Evolutionary conservation across 257 asterid species (phyloP).

Genomic region (Solanum appendiculatum): DNA sequence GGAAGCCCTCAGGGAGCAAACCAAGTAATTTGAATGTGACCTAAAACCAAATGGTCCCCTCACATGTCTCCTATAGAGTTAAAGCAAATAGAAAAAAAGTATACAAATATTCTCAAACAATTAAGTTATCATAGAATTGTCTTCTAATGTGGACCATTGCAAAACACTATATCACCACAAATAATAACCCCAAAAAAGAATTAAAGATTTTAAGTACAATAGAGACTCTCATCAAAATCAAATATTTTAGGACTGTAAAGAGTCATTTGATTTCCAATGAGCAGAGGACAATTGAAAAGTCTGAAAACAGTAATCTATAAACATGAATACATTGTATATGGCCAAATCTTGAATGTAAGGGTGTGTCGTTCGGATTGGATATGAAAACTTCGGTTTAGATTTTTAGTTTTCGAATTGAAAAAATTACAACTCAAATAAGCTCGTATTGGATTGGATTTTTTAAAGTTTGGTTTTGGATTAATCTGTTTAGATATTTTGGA

Average conservation of each 20-base stretch:
- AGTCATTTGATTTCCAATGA: background rate
- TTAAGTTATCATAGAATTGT: background rate
- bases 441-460: background rate
- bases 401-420: background rate
- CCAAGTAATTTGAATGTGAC: slow-evolving; percentile 34
- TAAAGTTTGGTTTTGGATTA: background rate
- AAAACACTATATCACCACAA: background rate
- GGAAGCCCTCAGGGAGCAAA: slow-evolving; percentile 26
- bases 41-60: slow-evolving; percentile 46
- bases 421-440: background rate
- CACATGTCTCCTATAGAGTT: slow-evolving; percentile 14
- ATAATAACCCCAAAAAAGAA: background rate
- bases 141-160: background rate
- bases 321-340: background rate
- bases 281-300: background rate
- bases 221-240: background rate
- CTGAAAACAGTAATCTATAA: background rate
- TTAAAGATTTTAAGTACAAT: background rate
- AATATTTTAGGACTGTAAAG: background rate
- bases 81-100: background rate
- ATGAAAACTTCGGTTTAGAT: background rate
- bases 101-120: slow-evolving; percentile 1
- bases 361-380: background rate
- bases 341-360: background rate
- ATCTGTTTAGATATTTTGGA: background rate